Base-by-base conservation (phyloP, 2,329 filamentous ascomycete genomes). In the Fusarium decemcellulare region DNA sequence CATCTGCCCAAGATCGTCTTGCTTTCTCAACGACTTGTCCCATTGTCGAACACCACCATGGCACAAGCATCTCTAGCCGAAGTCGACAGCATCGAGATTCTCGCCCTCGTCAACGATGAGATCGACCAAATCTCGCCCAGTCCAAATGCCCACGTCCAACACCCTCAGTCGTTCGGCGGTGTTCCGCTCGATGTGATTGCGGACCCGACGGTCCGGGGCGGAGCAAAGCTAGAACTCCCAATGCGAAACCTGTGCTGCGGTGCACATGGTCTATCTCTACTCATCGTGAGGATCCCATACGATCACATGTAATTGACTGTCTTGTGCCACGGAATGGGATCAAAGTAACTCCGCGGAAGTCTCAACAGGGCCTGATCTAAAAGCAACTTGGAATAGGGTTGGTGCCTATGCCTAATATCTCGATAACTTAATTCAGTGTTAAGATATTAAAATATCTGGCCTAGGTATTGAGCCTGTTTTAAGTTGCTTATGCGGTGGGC, bases 61-160 rank as follows among this genome's bases (percentile, higher is more conserved):
- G 15, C 43, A 36, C 48, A 53, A 16, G 1, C 15, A 12, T 32
- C 23, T 23, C 32, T 55, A 16, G 12, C 34, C 11, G 56, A 62
- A 54, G 15, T 77, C 30, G 72, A 78, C 59, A 70, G 62, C 51
- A 77, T 87, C 30, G 83, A 86, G 36, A 82, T 85, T 27, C 74
- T 80, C 6, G 80, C 87, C 34, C 82, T 88, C 61, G 81, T 88
- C 60, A 84, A 87, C 74, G 85, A 88, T 77, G 86, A 88, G 63
- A 77, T 87, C 43, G 85, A 88, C 67, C 81, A 84, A 5, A 81
- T 88, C 61, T 87, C 85, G 2, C 80, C 82, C 2, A 78, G 81
- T 16, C 77, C 82, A 1, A 80, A 82, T 18, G 77, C 81, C 8
- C 81, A 79, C 2, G 78, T 86, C 46, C 75, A 81, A 27, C 76